phyloP scores from a whole-genome alignment of 345 rosid species.

The Gossypioides kirkii region DNA sequence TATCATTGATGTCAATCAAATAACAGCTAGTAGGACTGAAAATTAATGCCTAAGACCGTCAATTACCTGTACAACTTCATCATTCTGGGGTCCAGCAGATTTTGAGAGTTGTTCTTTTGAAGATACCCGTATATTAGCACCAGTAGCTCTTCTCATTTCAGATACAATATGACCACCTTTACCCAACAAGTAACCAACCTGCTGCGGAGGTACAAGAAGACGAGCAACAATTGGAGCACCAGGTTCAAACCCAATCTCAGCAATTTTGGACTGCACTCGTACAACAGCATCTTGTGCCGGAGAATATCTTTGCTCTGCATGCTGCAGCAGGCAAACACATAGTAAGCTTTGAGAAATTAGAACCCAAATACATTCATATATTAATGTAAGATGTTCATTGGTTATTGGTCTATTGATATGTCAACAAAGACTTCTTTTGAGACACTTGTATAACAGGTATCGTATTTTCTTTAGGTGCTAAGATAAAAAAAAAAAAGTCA shows the following conservation, averaged over 20 bases:
- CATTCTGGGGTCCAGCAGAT: slow-evolving; percentile 40
- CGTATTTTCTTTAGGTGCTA: slow-evolving; percentile 4
- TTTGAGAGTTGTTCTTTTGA: slow-evolving; percentile 57
- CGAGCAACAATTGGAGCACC: slow-evolving; percentile 60
- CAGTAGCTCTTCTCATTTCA: slow-evolving; percentile 78
- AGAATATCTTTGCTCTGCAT: slow-evolving; percentile 58
- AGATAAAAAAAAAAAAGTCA: not conserved
- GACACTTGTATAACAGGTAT: not conserved
- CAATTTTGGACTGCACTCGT: slow-evolving; percentile 60
- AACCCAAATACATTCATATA: not conserved
- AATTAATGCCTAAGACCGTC: not conserved
- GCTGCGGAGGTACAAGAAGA: slow-evolving; percentile 63
- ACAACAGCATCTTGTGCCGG: slow-evolving; percentile 75
- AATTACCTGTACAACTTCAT: slow-evolving; percentile 73
- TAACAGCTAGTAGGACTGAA: not conserved
- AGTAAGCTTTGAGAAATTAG: not conserved
- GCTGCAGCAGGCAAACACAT: slow-evolving; percentile 37
- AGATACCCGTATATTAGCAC: slow-evolving; percentile 59
- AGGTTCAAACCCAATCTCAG: slow-evolving; percentile 73
- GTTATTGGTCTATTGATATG: not conserved
- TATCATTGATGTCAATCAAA: not conserved
- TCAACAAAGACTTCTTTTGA: not conserved
- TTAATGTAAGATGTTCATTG: not conserved
- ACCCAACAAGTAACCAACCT: slow-evolving; percentile 60
- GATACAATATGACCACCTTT: slow-evolving; percentile 61